A percentile compares a stretch with the other conserved stretches of the same genome.
phyloP scores from a whole-genome alignment of 2,329 filamentous ascomycete species.

The Aureobasidium uvarum region DNA sequence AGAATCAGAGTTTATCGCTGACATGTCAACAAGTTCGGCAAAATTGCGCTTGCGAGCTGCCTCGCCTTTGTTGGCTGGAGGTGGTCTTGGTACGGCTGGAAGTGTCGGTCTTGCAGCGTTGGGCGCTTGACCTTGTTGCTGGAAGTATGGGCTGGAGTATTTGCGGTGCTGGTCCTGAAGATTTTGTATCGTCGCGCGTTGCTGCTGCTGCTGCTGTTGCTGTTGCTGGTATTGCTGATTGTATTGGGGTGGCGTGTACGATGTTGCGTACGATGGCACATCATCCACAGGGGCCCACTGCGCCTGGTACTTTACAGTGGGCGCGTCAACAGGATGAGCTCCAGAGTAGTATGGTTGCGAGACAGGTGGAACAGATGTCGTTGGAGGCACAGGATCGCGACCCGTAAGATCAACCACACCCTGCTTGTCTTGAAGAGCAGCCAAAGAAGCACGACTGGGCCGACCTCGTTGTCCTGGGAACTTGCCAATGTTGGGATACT shows the following conservation, averaged over 20 bases:
- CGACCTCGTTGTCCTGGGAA: conserved; percentile 20
- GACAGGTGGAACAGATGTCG: background rate
- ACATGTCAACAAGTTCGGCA: conserved; percentile 55
- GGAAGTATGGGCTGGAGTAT: conserved; percentile 26
- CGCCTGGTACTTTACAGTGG: conserved; percentile 23
- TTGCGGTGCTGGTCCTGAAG: background rate
- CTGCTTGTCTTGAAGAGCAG: conserved; percentile 16
- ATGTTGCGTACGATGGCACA: background rate
- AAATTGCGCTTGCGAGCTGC: conserved; percentile 57
- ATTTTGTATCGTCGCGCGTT: background rate
- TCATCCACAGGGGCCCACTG: conserved; percentile 12
- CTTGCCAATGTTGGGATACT: conserved; percentile 5
- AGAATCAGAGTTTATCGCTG: conserved; percentile 42
- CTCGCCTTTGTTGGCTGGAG: conserved; percentile 52
- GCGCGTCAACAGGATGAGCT: background rate
- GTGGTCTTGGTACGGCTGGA: conserved; percentile 29
- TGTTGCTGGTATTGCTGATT: background rate
- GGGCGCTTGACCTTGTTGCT: conserved; percentile 1
- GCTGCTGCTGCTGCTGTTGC: background rate
- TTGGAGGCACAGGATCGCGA: background rate
- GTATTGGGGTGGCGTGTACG: background rate
- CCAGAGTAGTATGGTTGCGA: background rate
- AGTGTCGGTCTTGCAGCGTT: conserved; percentile 27
- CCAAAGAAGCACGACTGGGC: conserved; percentile 27
- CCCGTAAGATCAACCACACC: conserved; percentile 18